A percentile compares a stretch with the other conserved stretches of the same genome.
These are phyloP conservation scores for Capronia epimyces DNA, from an alignment of 2,329 filamentous ascomycete genomes.

Conservation along the genomic window DNA sequence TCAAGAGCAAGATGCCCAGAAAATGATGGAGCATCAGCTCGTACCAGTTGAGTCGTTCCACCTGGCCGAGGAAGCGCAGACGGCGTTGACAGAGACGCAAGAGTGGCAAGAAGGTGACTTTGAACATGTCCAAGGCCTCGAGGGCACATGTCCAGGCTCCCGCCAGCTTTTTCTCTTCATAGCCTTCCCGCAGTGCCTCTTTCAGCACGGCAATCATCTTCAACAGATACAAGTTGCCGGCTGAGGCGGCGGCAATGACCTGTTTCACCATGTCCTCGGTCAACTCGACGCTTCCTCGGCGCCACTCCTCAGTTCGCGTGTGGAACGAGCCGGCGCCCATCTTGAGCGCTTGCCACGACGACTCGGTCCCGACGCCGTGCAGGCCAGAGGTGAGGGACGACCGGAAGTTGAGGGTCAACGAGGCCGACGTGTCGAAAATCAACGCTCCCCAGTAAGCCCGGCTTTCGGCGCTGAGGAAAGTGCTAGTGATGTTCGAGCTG, in stretches of 20 bases:
- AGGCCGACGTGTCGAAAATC: constrained; percentile 41
- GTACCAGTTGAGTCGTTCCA: constrained; percentile 34
- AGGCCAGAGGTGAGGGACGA: constrained; percentile 39
- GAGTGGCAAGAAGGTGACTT: constrained; percentile 30
- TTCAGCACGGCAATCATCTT: constrained; percentile 33
- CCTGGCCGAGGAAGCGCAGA: constrained; percentile 31
- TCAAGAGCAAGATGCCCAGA: constrained; percentile 31
- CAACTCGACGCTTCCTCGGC: constrained; percentile 27
- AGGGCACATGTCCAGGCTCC: constrained; percentile 29
- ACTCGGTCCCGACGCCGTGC: constrained; percentile 29
- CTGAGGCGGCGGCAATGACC: constrained; percentile 31
- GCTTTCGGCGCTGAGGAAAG: constrained; percentile 38
- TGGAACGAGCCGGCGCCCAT: constrained; percentile 31
- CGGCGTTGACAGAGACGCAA: constrained; percentile 30
- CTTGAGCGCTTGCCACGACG: constrained; percentile 31
- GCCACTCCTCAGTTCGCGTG: constrained; percentile 30
- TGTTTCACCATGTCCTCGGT: constrained; percentile 31
- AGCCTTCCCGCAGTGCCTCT: constrained; percentile 33
- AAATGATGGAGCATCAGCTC: constrained; percentile 32
- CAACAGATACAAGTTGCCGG: constrained; percentile 32
- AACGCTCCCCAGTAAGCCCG: constrained; percentile 42
- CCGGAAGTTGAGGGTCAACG: constrained; percentile 40
- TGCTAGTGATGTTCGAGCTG: constrained; percentile 30
- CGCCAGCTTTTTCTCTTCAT: constrained; percentile 31
- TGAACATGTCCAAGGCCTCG: constrained; percentile 32